These are phyloP conservation scores for Microbotryomycetes sp. DNA, from an alignment of 1,284 basidiomycete genomes.

Conservation along the genomic window DNA sequence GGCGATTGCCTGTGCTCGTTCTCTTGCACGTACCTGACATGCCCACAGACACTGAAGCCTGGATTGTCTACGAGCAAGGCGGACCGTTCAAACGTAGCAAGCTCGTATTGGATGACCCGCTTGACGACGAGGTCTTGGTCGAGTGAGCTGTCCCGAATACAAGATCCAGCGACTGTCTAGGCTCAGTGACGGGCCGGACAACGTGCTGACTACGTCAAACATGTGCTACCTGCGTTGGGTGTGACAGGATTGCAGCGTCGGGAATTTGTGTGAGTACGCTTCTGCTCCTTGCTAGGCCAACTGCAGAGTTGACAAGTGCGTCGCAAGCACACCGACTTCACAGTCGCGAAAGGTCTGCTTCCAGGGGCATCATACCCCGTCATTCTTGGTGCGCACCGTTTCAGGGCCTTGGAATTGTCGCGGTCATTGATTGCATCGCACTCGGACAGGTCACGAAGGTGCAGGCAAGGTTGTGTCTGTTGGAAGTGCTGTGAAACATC, in stretches of 20 bases:
- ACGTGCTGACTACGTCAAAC: no score
- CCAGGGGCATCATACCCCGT: constrained; percentile 1
- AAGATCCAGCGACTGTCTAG: no score
- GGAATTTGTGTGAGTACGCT: neutral
- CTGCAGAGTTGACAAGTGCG: no score
- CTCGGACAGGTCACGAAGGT: constrained; percentile 3
- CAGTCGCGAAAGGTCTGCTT: constrained; percentile 3
- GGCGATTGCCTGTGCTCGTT: neutral
- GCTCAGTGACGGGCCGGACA: no score
- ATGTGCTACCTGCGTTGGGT: no score
- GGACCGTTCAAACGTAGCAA: neutral
- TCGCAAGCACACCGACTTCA: constrained; percentile 3
- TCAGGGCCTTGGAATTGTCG: no score
- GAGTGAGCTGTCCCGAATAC: no score
- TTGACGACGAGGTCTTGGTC: neutral
- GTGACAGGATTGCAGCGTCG: neutral
- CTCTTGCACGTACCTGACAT: neutral
- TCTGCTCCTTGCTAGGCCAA: no score
- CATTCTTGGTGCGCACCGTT: neutral
- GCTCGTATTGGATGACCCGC: neutral
- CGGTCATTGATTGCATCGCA: no score
- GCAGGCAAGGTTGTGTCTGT: neutral
- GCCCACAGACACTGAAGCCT: neutral
- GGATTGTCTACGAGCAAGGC: neutral
- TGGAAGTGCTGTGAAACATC: neutral